Percentiles rank a stretch among this genome's conserved stretches.
Evolutionary conservation across 352 stramenopile genomes (phyloP).

Genomic region (Phytophthora pinifolia): DNA sequence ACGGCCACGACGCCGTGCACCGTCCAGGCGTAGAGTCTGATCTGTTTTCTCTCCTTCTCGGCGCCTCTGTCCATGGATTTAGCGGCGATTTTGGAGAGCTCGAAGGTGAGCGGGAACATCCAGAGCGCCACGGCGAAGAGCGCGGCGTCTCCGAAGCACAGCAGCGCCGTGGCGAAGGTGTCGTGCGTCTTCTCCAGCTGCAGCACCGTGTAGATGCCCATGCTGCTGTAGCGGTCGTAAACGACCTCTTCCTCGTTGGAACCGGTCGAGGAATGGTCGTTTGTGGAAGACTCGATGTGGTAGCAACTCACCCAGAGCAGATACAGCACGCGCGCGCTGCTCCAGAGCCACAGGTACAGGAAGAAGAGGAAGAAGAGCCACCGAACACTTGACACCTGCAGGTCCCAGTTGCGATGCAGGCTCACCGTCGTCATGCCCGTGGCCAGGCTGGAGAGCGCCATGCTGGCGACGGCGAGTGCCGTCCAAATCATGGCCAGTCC

Average conservation of each 20-base stretch:
- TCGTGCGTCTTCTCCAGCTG: slow-evolving; percentile 38
- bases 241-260: slow-evolving; percentile 26
- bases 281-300: slow-evolving; percentile 23
- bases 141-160: slow-evolving; percentile 41
- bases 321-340: slow-evolving; percentile 38
- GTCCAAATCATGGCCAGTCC: slow-evolving; percentile 37
- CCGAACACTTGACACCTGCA: slow-evolving; percentile 52
- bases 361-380: slow-evolving; percentile 72
- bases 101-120: slow-evolving; percentile 52
- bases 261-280: slow-evolving; percentile 20
- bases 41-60: slow-evolving; percentile 46
- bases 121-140: slow-evolving; percentile 47
- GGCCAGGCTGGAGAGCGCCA: slow-evolving; percentile 38
- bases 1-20: slow-evolving; percentile 32
- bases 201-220: slow-evolving; percentile 44
- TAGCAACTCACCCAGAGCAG: slow-evolving; percentile 41
- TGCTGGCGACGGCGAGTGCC: slow-evolving; percentile 30
- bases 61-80: slow-evolving; percentile 52
- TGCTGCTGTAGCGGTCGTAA: slow-evolving; percentile 40
- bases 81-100: slow-evolving; percentile 48
- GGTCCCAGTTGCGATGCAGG: slow-evolving; percentile 45
- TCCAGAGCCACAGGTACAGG: slow-evolving; percentile 47
- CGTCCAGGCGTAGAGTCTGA: slow-evolving; percentile 28
- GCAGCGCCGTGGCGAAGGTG: slow-evolving; percentile 27
- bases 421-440: slow-evolving; percentile 45